Evolutionary conservation across 176 grass and related monocot species (phyloP), one percentile per base, ranked within the genome.

Genomic region (Carex kokanica): DNA sequence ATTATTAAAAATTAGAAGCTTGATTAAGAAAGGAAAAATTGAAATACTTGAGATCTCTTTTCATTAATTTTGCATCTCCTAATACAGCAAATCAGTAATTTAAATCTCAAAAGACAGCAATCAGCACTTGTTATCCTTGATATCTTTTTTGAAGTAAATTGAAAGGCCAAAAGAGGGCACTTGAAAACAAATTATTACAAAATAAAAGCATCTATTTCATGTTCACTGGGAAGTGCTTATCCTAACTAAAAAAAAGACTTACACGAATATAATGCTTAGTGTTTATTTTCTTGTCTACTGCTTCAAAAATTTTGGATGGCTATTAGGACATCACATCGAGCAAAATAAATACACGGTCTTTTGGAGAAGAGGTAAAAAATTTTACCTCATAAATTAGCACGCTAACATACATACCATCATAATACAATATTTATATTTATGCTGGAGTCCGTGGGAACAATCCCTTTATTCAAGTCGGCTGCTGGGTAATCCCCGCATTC

Each of bases 401-500:
- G 9, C 69, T 51, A 10, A n/a, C 11, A 43, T 16, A 45, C 47
- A n/a, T 61, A 59, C 62, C 87, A 88, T n/a, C 91, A 91, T 60
- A 91, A 66, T 5, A 82, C 79, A 78, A 98, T 55, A 36, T 86
- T 60, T 66, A 95, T 78, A 27, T 79, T 63, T 32, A 95, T 63
- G 57, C 75, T 87, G 43, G 95, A 93, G 66, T 98, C 92, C 0
- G 89, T 95, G 38, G 38, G 87, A 87, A 93, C 88, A 14, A 93
- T 98, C 88, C 93, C 95, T 53, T 93, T 94, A 84, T 87, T 90
- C 0, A 89, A 95, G 60, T 85, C 41, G 12, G 84, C 89, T 3
- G 89, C 86, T 2, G 95, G 95, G 68, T 98, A 90, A 45, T 98
- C 95, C 1, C 78, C 84, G 5, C 95, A 98, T 15, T 86, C 84